Percentiles rank a stretch among this genome's conserved stretches.
These are phyloP conservation scores for Fusarium tjaetaba DNA, from an alignment of 2,329 filamentous ascomycete genomes.

Conservation along the genomic window DNA sequence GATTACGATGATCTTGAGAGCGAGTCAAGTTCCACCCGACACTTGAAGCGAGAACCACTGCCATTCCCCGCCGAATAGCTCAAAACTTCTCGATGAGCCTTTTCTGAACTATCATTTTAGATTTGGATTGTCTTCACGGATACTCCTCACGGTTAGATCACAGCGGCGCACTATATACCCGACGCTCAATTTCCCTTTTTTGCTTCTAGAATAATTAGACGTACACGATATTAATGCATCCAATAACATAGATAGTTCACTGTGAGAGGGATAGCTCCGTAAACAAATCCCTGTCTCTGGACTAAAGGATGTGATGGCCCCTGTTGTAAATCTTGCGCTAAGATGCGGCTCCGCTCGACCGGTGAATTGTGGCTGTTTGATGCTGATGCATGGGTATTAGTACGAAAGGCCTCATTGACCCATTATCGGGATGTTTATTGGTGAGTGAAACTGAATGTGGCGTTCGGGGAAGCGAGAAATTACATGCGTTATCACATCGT, in stretches of 20 bases:
- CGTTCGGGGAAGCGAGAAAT: neutral
- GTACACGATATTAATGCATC: neutral
- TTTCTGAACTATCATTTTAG: neutral
- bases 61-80: conserved; percentile 16
- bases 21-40: conserved; percentile 41
- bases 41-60: conserved; percentile 37
- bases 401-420: neutral
- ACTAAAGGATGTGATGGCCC: neutral
- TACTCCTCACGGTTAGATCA: neutral
- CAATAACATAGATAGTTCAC: neutral
- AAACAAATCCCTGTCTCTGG: neutral
- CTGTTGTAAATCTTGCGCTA: neutral
- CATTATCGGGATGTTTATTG: neutral
- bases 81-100: neutral
- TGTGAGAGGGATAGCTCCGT: neutral
- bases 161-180: neutral
- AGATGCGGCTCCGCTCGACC: conserved; percentile 28
- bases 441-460: neutral
- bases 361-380: conserved; percentile 6
- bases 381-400: neutral
- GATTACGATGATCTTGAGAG: conserved; percentile 41
- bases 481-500: neutral
- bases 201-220: neutral
- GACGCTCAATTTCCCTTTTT: neutral
- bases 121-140: neutral